Evolutionary conservation across 2,329 filamentous ascomycete genomes (phyloP).

Genomic region (Didymella pomorum): DNA sequence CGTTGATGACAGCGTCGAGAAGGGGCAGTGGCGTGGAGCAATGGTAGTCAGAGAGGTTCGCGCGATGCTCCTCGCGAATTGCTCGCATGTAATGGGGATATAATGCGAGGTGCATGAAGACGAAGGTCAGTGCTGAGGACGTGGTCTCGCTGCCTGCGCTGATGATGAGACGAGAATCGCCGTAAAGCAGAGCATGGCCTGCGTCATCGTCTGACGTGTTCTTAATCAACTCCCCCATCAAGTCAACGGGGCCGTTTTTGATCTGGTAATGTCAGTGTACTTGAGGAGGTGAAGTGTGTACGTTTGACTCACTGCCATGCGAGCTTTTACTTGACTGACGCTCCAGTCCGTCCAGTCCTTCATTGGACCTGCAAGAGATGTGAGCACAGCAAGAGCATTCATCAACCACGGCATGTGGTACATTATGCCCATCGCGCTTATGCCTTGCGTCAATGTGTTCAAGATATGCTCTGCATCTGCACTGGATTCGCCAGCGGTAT

Average conservation of each 20-base stretch:
- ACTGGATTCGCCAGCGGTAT: slow-evolving; percentile 46
- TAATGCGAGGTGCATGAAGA: slow-evolving; percentile 50
- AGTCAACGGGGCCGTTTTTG: slow-evolving; percentile 29
- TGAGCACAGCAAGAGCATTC: slow-evolving; percentile 33
- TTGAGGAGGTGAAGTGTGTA: not conserved
- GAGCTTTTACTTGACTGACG: slow-evolving; percentile 30
- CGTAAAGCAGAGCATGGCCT: slow-evolving; percentile 34
- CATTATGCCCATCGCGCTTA: slow-evolving; percentile 34
- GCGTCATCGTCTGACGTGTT: slow-evolving; percentile 24
- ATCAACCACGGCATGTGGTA: slow-evolving; percentile 41
- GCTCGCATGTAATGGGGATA: slow-evolving; percentile 28
- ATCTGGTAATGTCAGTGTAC: slow-evolving; percentile 18
- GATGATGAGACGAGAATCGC: slow-evolving; percentile 44
- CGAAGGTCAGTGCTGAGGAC: slow-evolving; percentile 61
- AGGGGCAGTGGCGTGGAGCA: slow-evolving; percentile 24
- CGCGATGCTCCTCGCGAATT: slow-evolving; percentile 32
- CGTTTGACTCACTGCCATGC: slow-evolving; percentile 29
- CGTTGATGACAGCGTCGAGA: slow-evolving; percentile 37
- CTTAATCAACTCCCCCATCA: slow-evolving; percentile 36
- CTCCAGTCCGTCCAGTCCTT: slow-evolving; percentile 40
- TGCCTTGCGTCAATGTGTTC: slow-evolving; percentile 44
- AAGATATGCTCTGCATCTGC: slow-evolving; percentile 32
- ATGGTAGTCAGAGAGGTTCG: slow-evolving; percentile 16
- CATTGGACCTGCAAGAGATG: slow-evolving; percentile 35
- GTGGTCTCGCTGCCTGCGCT: slow-evolving; percentile 57